Conservation (phyloP, 2,329 filamentous ascomycete species). For the Phoma sp. region DNA sequence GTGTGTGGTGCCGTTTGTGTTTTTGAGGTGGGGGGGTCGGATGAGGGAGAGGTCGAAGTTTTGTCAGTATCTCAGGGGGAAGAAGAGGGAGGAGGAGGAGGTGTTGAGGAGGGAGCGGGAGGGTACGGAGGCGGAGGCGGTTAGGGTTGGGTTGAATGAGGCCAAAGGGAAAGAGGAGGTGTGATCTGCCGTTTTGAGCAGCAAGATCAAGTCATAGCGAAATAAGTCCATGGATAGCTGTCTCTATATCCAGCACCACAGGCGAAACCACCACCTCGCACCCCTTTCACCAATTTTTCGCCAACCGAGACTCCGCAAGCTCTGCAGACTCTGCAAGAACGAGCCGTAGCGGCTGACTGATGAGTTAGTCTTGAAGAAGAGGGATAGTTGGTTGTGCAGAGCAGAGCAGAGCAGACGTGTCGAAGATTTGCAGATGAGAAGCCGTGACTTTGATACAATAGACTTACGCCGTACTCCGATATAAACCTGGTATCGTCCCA, state of each 20-base stretch:
- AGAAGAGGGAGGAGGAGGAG: conserved; percentile 42
- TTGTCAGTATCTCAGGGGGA: conserved; percentile 62
- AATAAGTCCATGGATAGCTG: no score
- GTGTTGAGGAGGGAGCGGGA: conserved; percentile 26
- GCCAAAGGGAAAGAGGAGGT: conserved; percentile 23
- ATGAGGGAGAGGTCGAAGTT: conserved; percentile 67
- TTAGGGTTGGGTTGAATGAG: conserved; percentile 1
- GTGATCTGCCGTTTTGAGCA: no score
- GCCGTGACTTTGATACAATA: neutral
- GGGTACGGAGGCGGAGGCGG: neutral
- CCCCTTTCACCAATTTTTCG: no score
- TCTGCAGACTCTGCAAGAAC: no score
- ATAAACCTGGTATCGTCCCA: neutral
- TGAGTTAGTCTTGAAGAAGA: no score
- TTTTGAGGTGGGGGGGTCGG: conserved; percentile 60
- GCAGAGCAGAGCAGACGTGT: no score
- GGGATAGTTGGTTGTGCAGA: no score
- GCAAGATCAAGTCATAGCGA: no score
- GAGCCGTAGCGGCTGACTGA: no score
- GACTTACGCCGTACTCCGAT: neutral
- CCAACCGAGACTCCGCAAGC: no score
- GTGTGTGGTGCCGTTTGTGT: conserved; percentile 64
- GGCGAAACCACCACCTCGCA: no score
- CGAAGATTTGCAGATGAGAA: neutral
- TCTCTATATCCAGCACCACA: no score